Evolutionary conservation across 1,284 basidiomycete genomes (phyloP).

Genomic region (Ceratobasidium sp.): DNA sequence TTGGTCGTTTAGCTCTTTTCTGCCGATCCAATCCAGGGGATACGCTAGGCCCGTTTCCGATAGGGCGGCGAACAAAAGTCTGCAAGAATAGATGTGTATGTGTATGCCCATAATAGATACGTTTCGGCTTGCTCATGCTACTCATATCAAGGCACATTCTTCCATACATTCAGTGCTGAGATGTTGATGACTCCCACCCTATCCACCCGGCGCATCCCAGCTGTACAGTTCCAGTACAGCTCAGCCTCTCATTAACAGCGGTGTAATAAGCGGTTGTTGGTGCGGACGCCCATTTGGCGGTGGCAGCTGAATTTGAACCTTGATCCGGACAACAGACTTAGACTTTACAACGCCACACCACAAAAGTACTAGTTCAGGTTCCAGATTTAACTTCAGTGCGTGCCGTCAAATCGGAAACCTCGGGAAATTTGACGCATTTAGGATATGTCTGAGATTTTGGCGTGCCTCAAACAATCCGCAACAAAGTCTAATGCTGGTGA

Average conservation of each 20-base stretch:
- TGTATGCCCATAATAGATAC: conserved; percentile 32
- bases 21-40: conserved; percentile 19
- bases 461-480: conserved; percentile 10
- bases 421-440: conserved; percentile 32
- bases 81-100: conserved; percentile 14
- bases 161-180: background rate
- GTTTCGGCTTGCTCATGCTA: background rate
- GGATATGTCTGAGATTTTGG: conserved; percentile 16
- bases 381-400: conserved; percentile 22
- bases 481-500: conserved; percentile 22
- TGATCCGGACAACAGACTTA: conserved; percentile 27
- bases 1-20: conserved; percentile 26
- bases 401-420: conserved; percentile 20
- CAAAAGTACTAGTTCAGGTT: conserved; percentile 34
- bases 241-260: background rate
- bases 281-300: background rate
- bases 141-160: background rate
- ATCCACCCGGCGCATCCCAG: background rate
- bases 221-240: background rate
- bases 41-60: conserved; percentile 9
- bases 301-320: background rate
- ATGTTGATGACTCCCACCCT: background rate
- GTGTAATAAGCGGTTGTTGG: background rate
- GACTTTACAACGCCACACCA: conserved; percentile 24
- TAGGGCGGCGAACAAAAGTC: conserved; percentile 18